A percentile compares a stretch with the other conserved stretches of the same genome.
phyloP scores from a whole-genome alignment of 345 rosid genomes.

The Fremontodendron californicum region DNA sequence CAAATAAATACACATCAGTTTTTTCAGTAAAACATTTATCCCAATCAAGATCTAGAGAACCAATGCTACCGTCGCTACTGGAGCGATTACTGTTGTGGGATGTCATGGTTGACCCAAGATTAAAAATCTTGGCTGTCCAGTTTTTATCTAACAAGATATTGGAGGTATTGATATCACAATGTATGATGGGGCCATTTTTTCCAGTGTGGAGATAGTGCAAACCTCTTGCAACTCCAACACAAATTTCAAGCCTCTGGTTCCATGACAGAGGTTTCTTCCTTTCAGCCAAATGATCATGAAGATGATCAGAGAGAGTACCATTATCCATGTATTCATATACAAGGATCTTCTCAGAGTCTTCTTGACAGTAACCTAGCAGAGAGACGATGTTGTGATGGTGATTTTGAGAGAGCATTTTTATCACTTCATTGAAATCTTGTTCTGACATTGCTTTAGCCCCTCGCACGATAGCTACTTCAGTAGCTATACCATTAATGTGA shows the following conservation, averaged over 20 bases:
- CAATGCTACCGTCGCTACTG: slow-evolving; percentile 32
- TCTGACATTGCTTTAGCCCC: background rate
- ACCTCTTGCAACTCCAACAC: background rate
- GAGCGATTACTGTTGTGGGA: slow-evolving; percentile 31
- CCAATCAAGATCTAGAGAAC: slow-evolving; percentile 27
- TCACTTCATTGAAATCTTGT: background rate
- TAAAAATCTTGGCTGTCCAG: background rate
- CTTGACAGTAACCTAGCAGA: background rate
- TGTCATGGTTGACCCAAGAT: slow-evolving; percentile 20
- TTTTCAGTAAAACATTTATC: slow-evolving; percentile 25
- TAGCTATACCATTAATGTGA: background rate
- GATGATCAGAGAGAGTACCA: background rate
- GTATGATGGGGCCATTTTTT: background rate
- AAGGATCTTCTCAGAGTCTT: background rate
- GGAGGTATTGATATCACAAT: background rate
- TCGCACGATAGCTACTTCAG: background rate
- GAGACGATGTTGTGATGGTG: background rate
- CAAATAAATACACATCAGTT: slow-evolving; percentile 37
- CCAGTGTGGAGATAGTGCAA: background rate
- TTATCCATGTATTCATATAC: background rate
- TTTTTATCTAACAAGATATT: background rate
- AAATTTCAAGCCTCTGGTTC: slow-evolving; percentile 1
- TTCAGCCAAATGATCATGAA: background rate
- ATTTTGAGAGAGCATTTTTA: slow-evolving; percentile 1
- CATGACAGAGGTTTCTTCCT: slow-evolving; percentile 6